These are phyloP conservation scores for Penicillium tannophilum DNA, from an alignment of 495 filamentous ascomycete genomes.

Conservation along the genomic window DNA sequence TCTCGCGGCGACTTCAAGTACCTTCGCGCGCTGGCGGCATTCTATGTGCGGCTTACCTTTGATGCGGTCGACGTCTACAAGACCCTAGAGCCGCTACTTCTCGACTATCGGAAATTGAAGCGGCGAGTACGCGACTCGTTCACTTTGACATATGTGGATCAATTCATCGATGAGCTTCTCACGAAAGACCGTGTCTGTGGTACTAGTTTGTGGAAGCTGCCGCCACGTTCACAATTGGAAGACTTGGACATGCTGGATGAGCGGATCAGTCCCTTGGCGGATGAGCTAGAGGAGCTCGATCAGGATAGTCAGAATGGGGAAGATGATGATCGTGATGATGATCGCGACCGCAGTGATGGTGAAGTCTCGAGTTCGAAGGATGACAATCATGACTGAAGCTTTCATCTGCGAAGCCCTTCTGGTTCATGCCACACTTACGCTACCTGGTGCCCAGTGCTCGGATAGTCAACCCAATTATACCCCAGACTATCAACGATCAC, in stretches of 20 bases:
- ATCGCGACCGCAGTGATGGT: constrained; percentile 19
- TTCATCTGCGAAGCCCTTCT: background rate
- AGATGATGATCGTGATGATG: constrained; percentile 24
- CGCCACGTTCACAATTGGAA: constrained; percentile 78
- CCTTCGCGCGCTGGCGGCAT: constrained; percentile 80
- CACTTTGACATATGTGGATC: constrained; percentile 79
- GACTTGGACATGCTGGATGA: constrained; percentile 87
- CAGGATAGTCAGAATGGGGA: constrained; percentile 57
- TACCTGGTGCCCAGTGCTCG: background rate
- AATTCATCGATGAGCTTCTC: constrained; percentile 90
- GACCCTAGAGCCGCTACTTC: constrained; percentile 78
- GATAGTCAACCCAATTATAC: background rate
- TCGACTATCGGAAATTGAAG: constrained; percentile 82
- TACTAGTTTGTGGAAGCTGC: constrained; percentile 91
- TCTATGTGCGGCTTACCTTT: constrained; percentile 92
- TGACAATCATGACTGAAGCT: background rate
- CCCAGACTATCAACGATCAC: background rate
- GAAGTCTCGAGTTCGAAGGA: background rate
- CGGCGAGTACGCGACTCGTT: constrained; percentile 70
- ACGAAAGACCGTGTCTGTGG: constrained; percentile 88
- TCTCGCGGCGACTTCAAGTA: constrained; percentile 84
- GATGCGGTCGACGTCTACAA: constrained; percentile 77
- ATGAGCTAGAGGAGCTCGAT: constrained; percentile 82
- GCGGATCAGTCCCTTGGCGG: constrained; percentile 76
- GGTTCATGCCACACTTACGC: background rate